Evolutionary conservation across 108 stramenopile genomes (phyloP), one percentile per base, ranked within the genome.

Genomic region (Asterionellopsis glacialis): DNA sequence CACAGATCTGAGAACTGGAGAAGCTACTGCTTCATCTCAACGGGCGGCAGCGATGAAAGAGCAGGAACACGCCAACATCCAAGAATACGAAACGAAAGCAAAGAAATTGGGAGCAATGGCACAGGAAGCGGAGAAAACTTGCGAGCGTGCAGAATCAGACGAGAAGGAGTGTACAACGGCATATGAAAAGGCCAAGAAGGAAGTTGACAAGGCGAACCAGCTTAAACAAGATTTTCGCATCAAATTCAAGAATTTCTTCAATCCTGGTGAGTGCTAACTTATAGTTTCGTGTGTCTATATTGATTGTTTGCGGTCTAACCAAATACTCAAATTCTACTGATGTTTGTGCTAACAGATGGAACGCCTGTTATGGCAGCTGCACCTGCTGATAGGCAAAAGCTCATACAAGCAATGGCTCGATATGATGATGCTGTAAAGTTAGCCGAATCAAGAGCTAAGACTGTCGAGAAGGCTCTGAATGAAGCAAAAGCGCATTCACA

Each of bases 1-100:
- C 27, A 79, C 81, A 1, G 88, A 90, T 70, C 67, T 82, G 39
- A 51, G 88, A 22, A 82, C 79, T 15, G 74, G 79, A 28, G 74
- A 86, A 33, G 72, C 77, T 19, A 84, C 76, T 13, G 88, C 88
- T 9, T 59, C 57, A 2, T 13, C 28, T 7, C 80, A 85, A 16
- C 63, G 88, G 47, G 71, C 68, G 0, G 70, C 52, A 76, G 61
- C 69, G 9, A 48, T 73, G 23, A 58, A 51, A 38, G 65, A 76
- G 39, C 67, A 73, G 26, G 75, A 67, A 43, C 40, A 61, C 7
- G 61, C 59, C 4, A 61, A 64, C 9, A 13, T 76, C 1, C 60
- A 41, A 41, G 48, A 68, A 39, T 27, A 70, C 16, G 72, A 82
- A 41, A 67, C 69, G 41, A 70, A 64, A 41, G 54, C 51, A 1